Evolutionary conservation across 139 green algal genomes (phyloP).

Genomic region (Diplosphaera chodatii): DNA sequence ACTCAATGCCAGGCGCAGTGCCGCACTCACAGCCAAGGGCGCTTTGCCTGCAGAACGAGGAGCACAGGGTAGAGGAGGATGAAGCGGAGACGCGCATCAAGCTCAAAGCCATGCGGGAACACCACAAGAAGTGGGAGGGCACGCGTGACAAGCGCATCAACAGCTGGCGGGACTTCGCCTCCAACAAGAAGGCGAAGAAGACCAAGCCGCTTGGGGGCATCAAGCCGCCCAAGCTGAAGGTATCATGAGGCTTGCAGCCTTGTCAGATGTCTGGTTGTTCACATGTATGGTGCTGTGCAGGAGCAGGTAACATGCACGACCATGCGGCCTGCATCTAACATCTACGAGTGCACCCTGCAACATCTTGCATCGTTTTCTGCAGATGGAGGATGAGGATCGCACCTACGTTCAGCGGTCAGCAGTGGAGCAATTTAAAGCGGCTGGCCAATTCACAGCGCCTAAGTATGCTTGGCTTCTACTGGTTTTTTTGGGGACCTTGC

Average conservation of each 20-base stretch:
- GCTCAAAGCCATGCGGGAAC: conserved; percentile 51
- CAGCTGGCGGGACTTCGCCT: conserved; percentile 70
- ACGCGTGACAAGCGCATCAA: conserved; percentile 60
- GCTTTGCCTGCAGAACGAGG: conserved; percentile 80
- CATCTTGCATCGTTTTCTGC: no score
- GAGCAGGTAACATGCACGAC: no score
- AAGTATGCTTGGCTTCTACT: not conserved
- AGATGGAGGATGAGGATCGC: conserved; percentile 58
- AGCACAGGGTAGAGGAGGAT: conserved; percentile 52
- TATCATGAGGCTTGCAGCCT: no score
- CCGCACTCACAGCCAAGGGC: no score
- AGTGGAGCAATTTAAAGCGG: conserved; percentile 59
- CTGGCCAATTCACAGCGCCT: conserved; percentile 1
- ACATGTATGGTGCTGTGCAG: no score
- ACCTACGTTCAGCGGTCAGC: conserved; percentile 71
- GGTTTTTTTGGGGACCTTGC: not conserved
- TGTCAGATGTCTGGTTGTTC: no score
- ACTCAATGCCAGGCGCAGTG: no score
- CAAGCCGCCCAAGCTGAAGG: conserved; percentile 34
- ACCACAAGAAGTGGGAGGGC: conserved; percentile 81
- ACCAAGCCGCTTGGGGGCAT: conserved; percentile 18
- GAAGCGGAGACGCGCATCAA: conserved; percentile 40
- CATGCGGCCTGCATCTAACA: no score
- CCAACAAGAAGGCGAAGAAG: conserved; percentile 47
- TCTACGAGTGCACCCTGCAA: no score